Base-by-base conservation (phyloP, 345 rosid genomes). In the Citrus reticulata region DNA sequence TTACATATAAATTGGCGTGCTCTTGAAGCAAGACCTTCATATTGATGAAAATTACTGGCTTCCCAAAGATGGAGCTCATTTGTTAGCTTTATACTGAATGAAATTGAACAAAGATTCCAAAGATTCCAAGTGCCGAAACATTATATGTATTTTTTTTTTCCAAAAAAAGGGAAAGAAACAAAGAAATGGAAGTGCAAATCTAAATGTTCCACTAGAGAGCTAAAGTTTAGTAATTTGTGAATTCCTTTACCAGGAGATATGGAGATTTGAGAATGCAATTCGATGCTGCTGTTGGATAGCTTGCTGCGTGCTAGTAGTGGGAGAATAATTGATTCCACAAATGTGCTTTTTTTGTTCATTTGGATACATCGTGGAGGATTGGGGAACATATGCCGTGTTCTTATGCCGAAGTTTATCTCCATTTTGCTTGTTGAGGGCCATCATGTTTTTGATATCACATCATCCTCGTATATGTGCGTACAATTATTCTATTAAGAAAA, bases 261-360 rank as follows among this genome's bases (percentile, higher is more conserved):
- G 17, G 68, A 11, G 69, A 74, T 67, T 42, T 66, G 35, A 27
- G 17, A 25, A 25, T 22, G 69, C 39, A 59, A 73, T 8, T 79
- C 42, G 40, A 46, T 68, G 16, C 63, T 20, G 40, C 24, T 25
- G 32, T 59, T 67, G 79, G 30, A 4, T 55, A 25, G 68, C 32
- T 46, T 7, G 51, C 25, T 54, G 2, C 17, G 4, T 29, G 68
- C 68, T 17, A 46, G 79, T 84, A 85, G 77, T 46, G 51, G 51
- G 68, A 61, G 19, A 25, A 40, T 2, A 39, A 62, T 42, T 19
- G 39, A 3, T 74, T 40, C 77, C 58, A 74, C 13, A 46, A 46
- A 74, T 19, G 79, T 59, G 76, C 68, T 59, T 62, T 37, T 59
- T 65, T 40, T 14, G 35, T 39, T 57, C 68, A 61, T 19, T 58